Evolutionary conservation across 1,139 yeast species (phyloP).

Genomic region (Pichia sp.): DNA sequence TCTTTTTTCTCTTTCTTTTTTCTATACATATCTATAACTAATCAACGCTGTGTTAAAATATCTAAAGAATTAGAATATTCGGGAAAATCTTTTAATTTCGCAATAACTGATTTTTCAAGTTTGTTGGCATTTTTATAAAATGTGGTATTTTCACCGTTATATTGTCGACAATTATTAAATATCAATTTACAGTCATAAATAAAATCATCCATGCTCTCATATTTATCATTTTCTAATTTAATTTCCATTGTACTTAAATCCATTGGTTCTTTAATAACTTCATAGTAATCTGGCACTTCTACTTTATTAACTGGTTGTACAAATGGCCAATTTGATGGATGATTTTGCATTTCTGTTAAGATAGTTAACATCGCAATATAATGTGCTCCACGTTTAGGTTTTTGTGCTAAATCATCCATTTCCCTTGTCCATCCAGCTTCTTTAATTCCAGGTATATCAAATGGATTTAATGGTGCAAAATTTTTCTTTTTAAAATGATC

Average conservation of each 20-base stretch:
- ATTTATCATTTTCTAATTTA: conserved; percentile 86
- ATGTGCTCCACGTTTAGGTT: conserved; percentile 93
- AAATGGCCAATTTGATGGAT: conserved; percentile 99
- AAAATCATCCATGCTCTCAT: conserved; percentile 86
- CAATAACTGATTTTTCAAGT: conserved; percentile 78
- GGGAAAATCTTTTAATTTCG: conserved; percentile 76
- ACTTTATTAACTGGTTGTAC: conserved; percentile 86
- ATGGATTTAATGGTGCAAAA: conserved; percentile 48
- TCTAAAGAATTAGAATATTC: conserved; percentile 56
- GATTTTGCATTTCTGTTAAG: conserved; percentile 81
- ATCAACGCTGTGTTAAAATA: conserved; percentile 22
- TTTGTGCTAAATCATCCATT: conserved; percentile 93
- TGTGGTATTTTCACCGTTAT: conserved; percentile 85
- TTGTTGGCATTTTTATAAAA: conserved; percentile 89
- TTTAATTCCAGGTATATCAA: conserved; percentile 75
- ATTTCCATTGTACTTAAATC: conserved; percentile 93
- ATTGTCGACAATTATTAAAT: conserved; percentile 84
- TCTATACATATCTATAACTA: background rate
- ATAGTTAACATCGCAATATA: conserved; percentile 88
- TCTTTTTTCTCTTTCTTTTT: background rate
- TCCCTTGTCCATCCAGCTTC: conserved; percentile 99
- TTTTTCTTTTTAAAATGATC: conserved; percentile 59
- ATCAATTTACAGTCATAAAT: conserved; percentile 81
- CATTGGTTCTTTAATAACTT: conserved; percentile 98
- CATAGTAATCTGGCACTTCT: conserved; percentile 95